Base-by-base conservation (phyloP, 805 yeast genomes). In the Nakazawaea wyomingensis region DNA sequence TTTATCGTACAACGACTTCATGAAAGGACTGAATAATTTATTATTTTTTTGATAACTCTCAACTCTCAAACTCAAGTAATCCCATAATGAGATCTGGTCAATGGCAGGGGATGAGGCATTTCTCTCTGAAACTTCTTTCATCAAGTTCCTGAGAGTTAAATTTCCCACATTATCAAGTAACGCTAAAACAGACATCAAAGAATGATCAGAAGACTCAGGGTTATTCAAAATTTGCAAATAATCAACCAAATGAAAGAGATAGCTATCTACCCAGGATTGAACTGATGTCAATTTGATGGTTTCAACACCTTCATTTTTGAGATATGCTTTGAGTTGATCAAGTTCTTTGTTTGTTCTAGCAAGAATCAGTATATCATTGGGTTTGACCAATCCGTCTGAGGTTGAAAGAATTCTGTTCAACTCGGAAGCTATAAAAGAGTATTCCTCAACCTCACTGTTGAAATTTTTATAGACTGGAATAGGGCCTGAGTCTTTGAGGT, bases 321-420 rank as follows among this genome's bases (percentile, higher is more conserved):
- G 59, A 24, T 62, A 56, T 16, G 59, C 60, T 22, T 60, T 61
- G 0, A 77, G 55, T 0, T 57, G 49, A 10, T 68, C 65, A 6
- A 80, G 54, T 38, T 76, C 78, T 13, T 58, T 58, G 52, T 82
- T 82, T 0, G 82, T 68, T 40, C 75, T 62, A 0, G 79, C 64
- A 24, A 82, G 53, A 3, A 82, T 58, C 0, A 77, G 72, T 52
- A 82, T 67, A 54, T 82, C 82, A 6, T 62, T 57, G 0, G 68
- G 70, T 21, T 61, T 58, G 14, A 76, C 56, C 3, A 54, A 43
- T 0, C 74, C 75, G 7, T 70, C 64, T 52, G 74, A 71, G 14
- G 62, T 55, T 4, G 60, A 49, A 0, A 70, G 55, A 5, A 78
- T 47, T 29, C 76, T 48, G 5, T 62, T 45, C 5, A 77, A 68